Base-by-base conservation (phyloP, 352 stramenopile genomes). In the Pythium coloratum region DNA sequence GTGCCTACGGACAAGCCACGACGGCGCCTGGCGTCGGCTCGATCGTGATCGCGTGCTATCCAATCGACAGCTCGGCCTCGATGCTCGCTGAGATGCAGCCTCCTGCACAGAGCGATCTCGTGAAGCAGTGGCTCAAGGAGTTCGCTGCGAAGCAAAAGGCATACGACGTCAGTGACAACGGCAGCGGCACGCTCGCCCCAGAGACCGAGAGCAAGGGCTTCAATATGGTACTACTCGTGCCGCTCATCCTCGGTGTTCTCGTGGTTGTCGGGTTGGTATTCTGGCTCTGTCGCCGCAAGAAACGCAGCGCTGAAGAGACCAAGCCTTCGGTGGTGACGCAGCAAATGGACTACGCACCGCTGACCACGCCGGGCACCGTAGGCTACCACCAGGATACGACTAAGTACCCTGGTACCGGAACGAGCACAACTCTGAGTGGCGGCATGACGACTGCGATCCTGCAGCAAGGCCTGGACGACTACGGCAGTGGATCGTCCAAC, bases 111-210 rank as follows among this genome's bases (percentile, higher is more conserved):
- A 36, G 53, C 8, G 3, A n/a, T 26, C 16, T 68, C 40, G 62
- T 68, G 20, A 42, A 28, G 40, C 33, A 30, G n/a, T 68, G 62
- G 62, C 62, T 68, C 14, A 24, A 67, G 40, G n/a, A 61, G 40
- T 54, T 44, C 38, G 26, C 24, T 7, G 42, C 42, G 5, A 7
- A 50, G 42, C 42, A 26, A 10, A 50, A 50, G 42, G 42, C 42
- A 13, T 16, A 16, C 36, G 36, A 42, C 7, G 10, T 0, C 36
- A 42, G 36, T 42, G 34, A 30, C 49, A 9, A 59, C 3, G 33
- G 12, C 16, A 49, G 26, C 28, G 28, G 16, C 59, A 53, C 36
- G 2, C 36, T 12, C 9, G 38, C 28, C 38, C n/a, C 33, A 14
- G 26, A 55, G 20, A 55, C 36, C 58, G 58, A 49, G 14, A 50